Base-by-base conservation (phyloP, 2,329 filamentous ascomycete genomes). In the Xylariaceae sp. region DNA sequence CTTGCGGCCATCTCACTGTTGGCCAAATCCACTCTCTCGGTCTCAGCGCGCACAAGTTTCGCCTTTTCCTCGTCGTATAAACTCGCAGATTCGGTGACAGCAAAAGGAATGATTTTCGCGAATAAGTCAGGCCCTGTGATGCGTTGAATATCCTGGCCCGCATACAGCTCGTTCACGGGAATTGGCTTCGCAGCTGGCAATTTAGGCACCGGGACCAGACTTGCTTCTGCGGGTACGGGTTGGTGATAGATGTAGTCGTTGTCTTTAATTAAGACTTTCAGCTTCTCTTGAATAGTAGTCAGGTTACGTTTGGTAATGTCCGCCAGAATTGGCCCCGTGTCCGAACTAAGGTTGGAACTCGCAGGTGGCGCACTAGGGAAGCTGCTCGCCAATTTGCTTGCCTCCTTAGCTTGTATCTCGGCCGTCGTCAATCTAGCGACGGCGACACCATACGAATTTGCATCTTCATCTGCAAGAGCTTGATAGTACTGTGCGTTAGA, bases 241-340 rank as follows among this genome's bases (percentile, higher is more conserved):
- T 97, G 90, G 68, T 99, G 94, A 66, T 99, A 99, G 67, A 99
- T 96, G 70, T 94, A 97, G 68, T 99, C 94, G 61, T 99, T 99
- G 70, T 99, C 94, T 65, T 96, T 96, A 60, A 81, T 79, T 45
- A 92, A 79, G 55, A 89, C 86, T 16, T 77, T 76, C 18, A 96
- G 75, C 68, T 89, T 92, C 56, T 93, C 88, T 66, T 96, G 88
- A 3, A 96, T 87, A 31, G 84, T 87, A 0, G 88, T 78, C 28
- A 89, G 73, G 63, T 97, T 93, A 55, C 91, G 83, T 69, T 90
- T 96, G 14, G 90, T 86, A 58, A 96, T 81, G 33, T 96, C 91
- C n/a, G 83, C 75, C 34, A 99, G 73, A 47, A 85, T 78, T 0
- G 79, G 65, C 0, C 89, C 89, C 2, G 89, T 89, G 55, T 99